Conservation (phyloP, 2,329 filamentous ascomycete genomes). For the Monilinia fructigena region DNA sequence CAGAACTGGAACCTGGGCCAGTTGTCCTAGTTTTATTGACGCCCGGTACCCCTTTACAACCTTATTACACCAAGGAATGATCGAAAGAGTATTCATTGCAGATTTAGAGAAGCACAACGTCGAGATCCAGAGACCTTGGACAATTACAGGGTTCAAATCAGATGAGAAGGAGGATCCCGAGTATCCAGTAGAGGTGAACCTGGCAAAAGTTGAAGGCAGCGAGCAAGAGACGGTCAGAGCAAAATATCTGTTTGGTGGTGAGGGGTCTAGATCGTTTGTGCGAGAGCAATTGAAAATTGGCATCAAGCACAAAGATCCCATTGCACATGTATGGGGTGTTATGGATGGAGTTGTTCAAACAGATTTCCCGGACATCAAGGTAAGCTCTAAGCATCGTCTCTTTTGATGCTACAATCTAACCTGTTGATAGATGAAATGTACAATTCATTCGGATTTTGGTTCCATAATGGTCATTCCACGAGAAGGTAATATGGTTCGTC, state of each 20-base stretch:
- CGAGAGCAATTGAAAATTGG: constrained; percentile 65
- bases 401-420: constrained; percentile 45
- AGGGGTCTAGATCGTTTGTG: constrained; percentile 67
- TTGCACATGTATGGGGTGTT: constrained; percentile 72
- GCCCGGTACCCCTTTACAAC: constrained; percentile 70
- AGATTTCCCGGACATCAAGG: constrained; percentile 75
- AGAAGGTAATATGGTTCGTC: constrained; percentile 65
- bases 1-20: constrained; percentile 75
- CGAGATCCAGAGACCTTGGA: constrained; percentile 63
- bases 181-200: constrained; percentile 77
- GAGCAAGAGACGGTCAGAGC: constrained; percentile 66
- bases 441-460: constrained; percentile 70
- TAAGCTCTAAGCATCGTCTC: constrained; percentile 52
- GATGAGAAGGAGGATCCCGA: constrained; percentile 55
- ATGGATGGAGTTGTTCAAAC: constrained; percentile 73
- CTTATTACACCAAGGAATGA: constrained; percentile 68
- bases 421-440: constrained; percentile 62
- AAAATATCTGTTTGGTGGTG: constrained; percentile 70
- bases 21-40: constrained; percentile 80
- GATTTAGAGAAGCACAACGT: constrained; percentile 63
- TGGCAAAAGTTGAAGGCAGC: constrained; percentile 74
- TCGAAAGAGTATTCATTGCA: constrained; percentile 67
- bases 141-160: constrained; percentile 59
- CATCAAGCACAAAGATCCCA: constrained; percentile 69
- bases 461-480: constrained; percentile 80